These are phyloP conservation scores for Fusarium beomiforme DNA, from an alignment of 2,329 filamentous ascomycete genomes.

Conservation along the genomic window DNA sequence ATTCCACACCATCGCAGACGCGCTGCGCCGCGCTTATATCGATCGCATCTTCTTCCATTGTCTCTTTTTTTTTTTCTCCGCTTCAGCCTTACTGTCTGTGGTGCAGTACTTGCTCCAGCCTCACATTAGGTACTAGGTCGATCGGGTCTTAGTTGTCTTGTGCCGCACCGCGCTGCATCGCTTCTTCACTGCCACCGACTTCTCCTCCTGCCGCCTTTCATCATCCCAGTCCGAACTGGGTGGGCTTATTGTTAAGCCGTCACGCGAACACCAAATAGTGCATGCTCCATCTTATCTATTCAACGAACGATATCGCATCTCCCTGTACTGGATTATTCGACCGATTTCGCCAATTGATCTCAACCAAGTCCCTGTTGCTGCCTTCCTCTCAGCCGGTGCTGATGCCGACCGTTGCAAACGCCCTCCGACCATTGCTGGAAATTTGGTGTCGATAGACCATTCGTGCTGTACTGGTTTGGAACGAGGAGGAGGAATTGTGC, in stretches of 20 bases:
- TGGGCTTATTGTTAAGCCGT: constrained; percentile 40
- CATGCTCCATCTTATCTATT: constrained; percentile 29
- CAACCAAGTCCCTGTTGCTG: constrained; percentile 22
- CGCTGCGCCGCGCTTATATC: constrained; percentile 41
- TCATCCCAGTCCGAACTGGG: constrained; percentile 36
- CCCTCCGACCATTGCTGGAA: constrained; percentile 47
- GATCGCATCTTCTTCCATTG: constrained; percentile 32
- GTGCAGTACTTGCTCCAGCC: constrained; percentile 36
- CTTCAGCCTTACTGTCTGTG: constrained; percentile 31
- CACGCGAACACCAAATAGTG: constrained; percentile 42
- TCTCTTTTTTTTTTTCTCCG: constrained; percentile 30
- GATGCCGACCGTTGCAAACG: constrained; percentile 51
- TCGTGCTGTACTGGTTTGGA: constrained; percentile 36
- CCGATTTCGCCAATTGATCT: constrained; percentile 44
- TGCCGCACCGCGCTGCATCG: constrained; percentile 36
- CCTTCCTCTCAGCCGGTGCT: constrained; percentile 44
- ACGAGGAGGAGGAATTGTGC: constrained; percentile 41
- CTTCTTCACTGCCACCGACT: constrained; percentile 43
- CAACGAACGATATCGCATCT: constrained; percentile 20
- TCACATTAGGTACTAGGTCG: constrained; percentile 33
- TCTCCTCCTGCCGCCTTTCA: constrained; percentile 35
- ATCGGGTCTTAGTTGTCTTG: constrained; percentile 37
- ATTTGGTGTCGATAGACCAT: constrained; percentile 47
- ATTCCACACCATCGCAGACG: constrained; percentile 36
- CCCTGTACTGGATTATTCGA: constrained; percentile 24